Evolutionary conservation across 768 basidiomycete species (phyloP).

Genomic region (Russula earlei): DNA sequence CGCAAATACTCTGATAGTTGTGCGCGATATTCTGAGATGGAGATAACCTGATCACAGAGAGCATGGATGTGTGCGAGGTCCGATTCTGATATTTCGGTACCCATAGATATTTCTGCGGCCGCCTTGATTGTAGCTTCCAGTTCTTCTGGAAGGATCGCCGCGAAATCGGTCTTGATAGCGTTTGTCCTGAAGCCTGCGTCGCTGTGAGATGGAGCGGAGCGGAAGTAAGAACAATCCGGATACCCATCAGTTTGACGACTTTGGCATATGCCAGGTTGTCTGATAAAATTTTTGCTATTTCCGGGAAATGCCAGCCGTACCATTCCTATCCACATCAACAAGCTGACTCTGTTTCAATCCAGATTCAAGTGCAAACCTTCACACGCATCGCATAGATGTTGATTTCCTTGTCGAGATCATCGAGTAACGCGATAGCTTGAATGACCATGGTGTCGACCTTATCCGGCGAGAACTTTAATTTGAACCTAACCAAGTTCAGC

Average conservation of each 20-base stretch:
- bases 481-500: constrained; percentile 52
- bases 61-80: constrained; percentile 97
- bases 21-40: constrained; percentile 88
- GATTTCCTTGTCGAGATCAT: constrained; percentile 99
- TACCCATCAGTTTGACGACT: constrained; percentile 85
- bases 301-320: constrained; percentile 99
- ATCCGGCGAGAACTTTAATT: constrained; percentile 98
- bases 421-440: constrained; percentile 94
- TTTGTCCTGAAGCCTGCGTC: constrained; percentile 85
- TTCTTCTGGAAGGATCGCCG: constrained; percentile 90
- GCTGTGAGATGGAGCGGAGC: not conserved
- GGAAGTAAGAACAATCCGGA: constrained; percentile 20
- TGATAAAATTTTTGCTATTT: too few species aligned
- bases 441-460: constrained; percentile 99
- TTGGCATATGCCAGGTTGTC: constrained; percentile 98
- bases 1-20: constrained; percentile 95
- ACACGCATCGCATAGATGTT: constrained; percentile 99
- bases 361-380: constrained; percentile 50
- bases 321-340: constrained; percentile 66
- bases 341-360: not conserved
- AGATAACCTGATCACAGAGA: constrained; percentile 96
- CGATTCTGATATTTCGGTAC: constrained; percentile 95
- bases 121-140: constrained; percentile 91
- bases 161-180: constrained; percentile 76
- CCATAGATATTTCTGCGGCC: constrained; percentile 98